These are phyloP conservation scores for Teratosphaeria destructans DNA, from an alignment of 2,329 filamentous ascomycete species.

Conservation along the genomic window DNA sequence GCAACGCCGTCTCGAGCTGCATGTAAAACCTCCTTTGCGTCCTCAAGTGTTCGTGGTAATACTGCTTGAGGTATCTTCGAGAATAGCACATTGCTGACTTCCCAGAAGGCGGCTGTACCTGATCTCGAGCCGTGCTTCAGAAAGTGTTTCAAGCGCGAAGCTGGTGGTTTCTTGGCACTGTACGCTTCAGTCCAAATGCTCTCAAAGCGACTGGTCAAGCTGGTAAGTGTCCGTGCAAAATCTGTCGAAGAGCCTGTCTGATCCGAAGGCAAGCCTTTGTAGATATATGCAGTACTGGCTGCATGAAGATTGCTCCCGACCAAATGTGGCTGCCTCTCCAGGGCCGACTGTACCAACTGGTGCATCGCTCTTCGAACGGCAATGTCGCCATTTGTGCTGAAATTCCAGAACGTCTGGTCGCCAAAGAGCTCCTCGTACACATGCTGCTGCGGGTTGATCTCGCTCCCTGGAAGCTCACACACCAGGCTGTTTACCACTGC, in stretches of 20 bases:
- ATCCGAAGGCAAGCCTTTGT: constrained; percentile 59
- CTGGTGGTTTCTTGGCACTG: constrained; percentile 45
- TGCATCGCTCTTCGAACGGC: constrained; percentile 50
- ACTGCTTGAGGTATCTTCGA: constrained; percentile 43
- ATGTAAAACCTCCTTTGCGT: constrained; percentile 51
- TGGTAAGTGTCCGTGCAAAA: constrained; percentile 55
- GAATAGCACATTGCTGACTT: constrained; percentile 53
- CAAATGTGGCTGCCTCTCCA: constrained; percentile 36
- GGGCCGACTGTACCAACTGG: constrained; percentile 41
- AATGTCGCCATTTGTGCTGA: constrained; percentile 46
- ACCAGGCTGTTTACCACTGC: constrained; percentile 46
- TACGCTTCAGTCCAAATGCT: constrained; percentile 64
- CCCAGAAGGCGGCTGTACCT: constrained; percentile 65
- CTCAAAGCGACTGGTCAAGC: constrained; percentile 54
- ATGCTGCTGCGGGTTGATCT: constrained; percentile 49
- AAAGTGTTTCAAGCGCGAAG: constrained; percentile 56
- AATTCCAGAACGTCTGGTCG: constrained; percentile 51
- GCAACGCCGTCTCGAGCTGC: constrained; percentile 62
- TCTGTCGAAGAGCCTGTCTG: constrained; percentile 67
- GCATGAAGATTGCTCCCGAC: constrained; percentile 37
- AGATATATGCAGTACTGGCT: constrained; percentile 59
- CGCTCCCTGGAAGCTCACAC: constrained; percentile 32
- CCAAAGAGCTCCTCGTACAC: constrained; percentile 58
- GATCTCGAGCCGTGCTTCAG: constrained; percentile 76
- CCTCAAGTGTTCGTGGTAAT: constrained; percentile 44